Evolutionary conservation across 164 flowering plant species (phyloP), one percentile per base, ranked within the genome.

Genomic region (Nymphaea colorata): DNA sequence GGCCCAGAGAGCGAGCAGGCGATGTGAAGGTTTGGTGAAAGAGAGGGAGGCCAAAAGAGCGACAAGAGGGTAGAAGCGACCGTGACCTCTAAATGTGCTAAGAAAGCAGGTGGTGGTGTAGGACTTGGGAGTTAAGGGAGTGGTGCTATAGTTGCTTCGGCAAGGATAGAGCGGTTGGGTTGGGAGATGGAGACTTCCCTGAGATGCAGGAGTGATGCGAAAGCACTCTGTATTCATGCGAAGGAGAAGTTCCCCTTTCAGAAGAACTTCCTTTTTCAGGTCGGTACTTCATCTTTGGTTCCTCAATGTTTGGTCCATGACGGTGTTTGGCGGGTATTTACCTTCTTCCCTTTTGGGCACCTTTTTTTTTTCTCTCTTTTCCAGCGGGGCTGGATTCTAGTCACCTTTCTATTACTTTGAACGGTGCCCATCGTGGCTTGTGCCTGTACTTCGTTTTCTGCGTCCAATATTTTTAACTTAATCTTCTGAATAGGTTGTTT

Each of bases 161-260:
- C 36, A 25, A 25, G 36, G 36, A 25, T 0, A 25, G 36, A 25
- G 36, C 0, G 36, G 57, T 51, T 51, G 57, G 12, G 57, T 51
- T 51, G 14, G 12, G 57, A 64, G 71, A 90, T 88, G 97, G 88
- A 87, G 79, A 87, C 92, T 2, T 88, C 97, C 18, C 76, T 90
- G 0, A 79, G 94, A 69, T 85, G 72, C 60, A 76, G 77, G 17
- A 79, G 85, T 41, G 83, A 84, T 36, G 75, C 93, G 64, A 86
- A 83, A 70, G 71, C 92, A 59, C 77, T 94, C 14, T 76, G 80
- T 69, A 77, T 94, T 70, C 96, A 90, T 59, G 93, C 95, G 71
- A 94, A 91, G 82, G 85, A 94, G 82, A 87, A 86, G 73, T 59
- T 83, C 66, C 83, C 84, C 14, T 36, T 94, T 72, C 77, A 77